phyloP scores from a whole-genome alignment of 1,139 yeast species.

The Sugiyamaella sp. region DNA sequence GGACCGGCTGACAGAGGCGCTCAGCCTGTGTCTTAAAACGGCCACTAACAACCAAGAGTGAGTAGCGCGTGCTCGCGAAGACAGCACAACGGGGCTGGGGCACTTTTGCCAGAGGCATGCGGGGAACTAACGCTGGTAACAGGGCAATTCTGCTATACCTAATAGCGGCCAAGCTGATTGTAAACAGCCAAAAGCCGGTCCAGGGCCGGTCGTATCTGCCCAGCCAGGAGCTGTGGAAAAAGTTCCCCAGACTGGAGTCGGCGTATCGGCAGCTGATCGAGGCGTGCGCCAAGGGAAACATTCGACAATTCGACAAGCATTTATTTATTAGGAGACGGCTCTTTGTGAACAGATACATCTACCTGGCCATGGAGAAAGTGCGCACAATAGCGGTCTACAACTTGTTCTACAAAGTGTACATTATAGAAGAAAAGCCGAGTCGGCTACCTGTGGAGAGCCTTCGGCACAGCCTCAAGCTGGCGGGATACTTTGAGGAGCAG shows the following conservation, averaged over 20 bases:
- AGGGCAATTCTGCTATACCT: conserved; percentile 41
- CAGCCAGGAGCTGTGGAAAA: conserved; percentile 50
- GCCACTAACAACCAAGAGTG: conserved; percentile 43
- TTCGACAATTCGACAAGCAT: conserved; percentile 51
- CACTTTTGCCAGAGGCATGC: too few species aligned
- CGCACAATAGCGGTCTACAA: conserved; percentile 56
- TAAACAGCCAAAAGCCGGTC: conserved; percentile 16
- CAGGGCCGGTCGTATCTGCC: conserved; percentile 27
- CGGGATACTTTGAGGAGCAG: conserved; percentile 32
- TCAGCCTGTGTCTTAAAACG: conserved; percentile 42
- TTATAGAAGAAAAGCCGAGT: conserved; percentile 42
- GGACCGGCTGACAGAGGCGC: conserved; percentile 53
- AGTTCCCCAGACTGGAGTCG: conserved; percentile 49
- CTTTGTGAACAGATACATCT: conserved; percentile 63
- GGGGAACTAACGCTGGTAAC: conserved; percentile 6
- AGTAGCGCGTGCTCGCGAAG: conserved; percentile 14
- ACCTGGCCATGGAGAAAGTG: conserved; percentile 61
- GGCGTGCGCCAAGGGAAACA: conserved; percentile 59
- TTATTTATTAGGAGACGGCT: conserved; percentile 52
- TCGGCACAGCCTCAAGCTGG: conserved; percentile 51
- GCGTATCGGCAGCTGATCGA: conserved; percentile 56
- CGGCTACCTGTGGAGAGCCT: conserved; percentile 55
- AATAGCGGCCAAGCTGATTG: conserved; percentile 44
- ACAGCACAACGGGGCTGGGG: too few species aligned
- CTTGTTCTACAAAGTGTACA: conserved; percentile 55